Conservation (phyloP, 345 rosid genomes). For the Raphanus raphanistrum region DNA sequence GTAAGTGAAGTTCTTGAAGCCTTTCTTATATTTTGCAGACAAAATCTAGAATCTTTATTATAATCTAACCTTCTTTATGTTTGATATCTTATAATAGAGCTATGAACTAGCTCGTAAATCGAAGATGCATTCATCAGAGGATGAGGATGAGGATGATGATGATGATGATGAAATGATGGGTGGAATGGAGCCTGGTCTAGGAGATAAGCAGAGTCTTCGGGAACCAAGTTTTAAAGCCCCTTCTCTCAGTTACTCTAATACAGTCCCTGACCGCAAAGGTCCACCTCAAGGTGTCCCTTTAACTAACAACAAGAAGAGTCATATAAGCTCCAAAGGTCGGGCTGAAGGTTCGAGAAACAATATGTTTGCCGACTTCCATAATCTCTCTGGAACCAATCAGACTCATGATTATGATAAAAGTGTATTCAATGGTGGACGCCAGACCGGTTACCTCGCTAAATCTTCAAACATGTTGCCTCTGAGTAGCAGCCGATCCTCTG, state of each 20-base stretch:
- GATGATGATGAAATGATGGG: conserved; percentile 21
- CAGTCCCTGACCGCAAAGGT: conserved; percentile 46
- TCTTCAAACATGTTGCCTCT: conserved; percentile 45
- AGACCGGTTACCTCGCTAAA: conserved; percentile 45
- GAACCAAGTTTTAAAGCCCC: conserved; percentile 48
- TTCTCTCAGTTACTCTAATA: conserved; percentile 39
- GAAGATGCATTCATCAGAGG: conserved; percentile 45
- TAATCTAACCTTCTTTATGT: conserved; percentile 3
- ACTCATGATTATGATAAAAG: conserved; percentile 38
- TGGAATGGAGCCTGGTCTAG: conserved; percentile 49
- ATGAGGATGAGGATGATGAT: conserved; percentile 30
- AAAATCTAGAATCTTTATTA: no score
- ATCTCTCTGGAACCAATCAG: conserved; percentile 37
- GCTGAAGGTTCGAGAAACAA: conserved; percentile 50
- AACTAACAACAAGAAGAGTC: conserved; percentile 37
- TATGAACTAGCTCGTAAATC: conserved; percentile 42
- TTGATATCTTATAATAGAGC: conserved; percentile 50
- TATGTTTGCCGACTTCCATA: conserved; percentile 42
- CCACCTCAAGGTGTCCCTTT: conserved; percentile 46
- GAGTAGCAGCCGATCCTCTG: conserved; percentile 44
- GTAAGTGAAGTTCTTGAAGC: conserved; percentile 53
- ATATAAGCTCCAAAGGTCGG: conserved; percentile 47
- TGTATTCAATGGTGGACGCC: conserved; percentile 37
- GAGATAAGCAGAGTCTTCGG: conserved; percentile 41
- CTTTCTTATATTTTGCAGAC: background rate